Evolutionary conservation across 139 green algal genomes (phyloP).

Genomic region (Yamagishiella unicocca): DNA sequence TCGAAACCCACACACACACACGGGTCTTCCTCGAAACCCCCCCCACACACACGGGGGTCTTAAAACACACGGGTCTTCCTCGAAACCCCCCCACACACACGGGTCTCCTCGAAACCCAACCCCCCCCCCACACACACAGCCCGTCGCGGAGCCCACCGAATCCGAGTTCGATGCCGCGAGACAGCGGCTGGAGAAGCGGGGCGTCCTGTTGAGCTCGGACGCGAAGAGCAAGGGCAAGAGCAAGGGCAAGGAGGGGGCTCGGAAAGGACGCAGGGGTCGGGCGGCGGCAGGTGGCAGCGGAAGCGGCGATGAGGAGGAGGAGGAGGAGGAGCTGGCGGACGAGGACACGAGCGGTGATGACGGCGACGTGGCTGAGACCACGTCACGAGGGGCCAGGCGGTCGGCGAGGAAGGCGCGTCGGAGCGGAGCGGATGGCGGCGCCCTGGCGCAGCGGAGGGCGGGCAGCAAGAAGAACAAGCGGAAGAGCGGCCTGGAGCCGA

Average conservation of each 20-base stretch:
- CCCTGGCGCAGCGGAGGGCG: not conserved
- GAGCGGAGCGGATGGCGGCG: not conserved
- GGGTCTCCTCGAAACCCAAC: too few relatives aligned
- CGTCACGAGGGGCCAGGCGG: not conserved
- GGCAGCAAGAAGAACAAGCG: not conserved
- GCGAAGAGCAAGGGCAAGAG: not conserved
- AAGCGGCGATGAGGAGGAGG: not conserved
- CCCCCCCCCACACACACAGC: not conserved
- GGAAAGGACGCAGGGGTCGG: too few relatives aligned
- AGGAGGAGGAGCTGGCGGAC: not conserved
- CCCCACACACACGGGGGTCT: not conserved
- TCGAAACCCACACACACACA: too few relatives aligned
- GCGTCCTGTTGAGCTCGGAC: not conserved
- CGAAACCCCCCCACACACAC: not conserved
- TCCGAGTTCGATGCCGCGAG: slow-evolving; percentile 66
- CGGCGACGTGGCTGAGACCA: not conserved
- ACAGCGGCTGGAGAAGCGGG: not conserved
- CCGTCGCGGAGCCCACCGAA: slow-evolving; percentile 59
- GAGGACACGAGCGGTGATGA: not conserved
- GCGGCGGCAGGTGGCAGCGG: not conserved
- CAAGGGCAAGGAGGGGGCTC: not conserved
- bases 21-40: too few relatives aligned
- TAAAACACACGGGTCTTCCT: not conserved
- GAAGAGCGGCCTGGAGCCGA: not conserved
- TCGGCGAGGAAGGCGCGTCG: not conserved